Evolutionary conservation across 202 grass and related monocot species (phyloP).

Genomic region (Panicum hallii): DNA sequence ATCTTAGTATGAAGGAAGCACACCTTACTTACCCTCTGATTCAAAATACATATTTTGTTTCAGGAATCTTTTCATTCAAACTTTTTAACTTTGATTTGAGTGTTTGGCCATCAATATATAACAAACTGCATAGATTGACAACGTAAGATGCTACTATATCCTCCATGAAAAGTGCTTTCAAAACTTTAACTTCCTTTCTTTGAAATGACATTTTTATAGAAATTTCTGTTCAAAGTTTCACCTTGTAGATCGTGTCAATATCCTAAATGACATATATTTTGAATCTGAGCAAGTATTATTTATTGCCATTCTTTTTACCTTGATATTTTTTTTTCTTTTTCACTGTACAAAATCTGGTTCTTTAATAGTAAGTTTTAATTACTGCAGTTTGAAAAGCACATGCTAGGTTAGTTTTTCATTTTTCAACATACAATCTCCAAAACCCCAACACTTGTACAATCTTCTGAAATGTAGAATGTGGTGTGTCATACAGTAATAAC

Average conservation of each 20-base stretch:
- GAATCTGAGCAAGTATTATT: not conserved
- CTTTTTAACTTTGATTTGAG: not conserved
- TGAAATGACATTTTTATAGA: not conserved
- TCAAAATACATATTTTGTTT: not conserved
- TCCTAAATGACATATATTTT: not conserved
- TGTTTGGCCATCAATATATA: not conserved
- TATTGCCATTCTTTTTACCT: not conserved
- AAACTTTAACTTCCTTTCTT: not conserved
- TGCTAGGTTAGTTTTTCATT: not conserved
- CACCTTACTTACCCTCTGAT: not conserved
- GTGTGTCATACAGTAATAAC: not conserved
- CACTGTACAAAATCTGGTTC: not conserved
- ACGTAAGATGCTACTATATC: not conserved
- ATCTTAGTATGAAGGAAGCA: not conserved
- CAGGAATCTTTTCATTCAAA: not conserved
- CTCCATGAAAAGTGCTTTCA: not conserved
- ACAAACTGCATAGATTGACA: not conserved
- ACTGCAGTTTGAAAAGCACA: slow-evolving; percentile 7
- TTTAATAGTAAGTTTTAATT: slow-evolving; percentile 18
- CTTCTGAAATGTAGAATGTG: no score
- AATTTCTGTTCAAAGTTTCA: not conserved
- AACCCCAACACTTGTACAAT: not conserved
- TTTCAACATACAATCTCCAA: not conserved
- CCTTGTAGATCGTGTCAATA: not conserved
- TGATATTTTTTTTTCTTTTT: not conserved